Conservation (phyloP, 78 protist genomes). For the Dictyostelium capitatum region DNA sequence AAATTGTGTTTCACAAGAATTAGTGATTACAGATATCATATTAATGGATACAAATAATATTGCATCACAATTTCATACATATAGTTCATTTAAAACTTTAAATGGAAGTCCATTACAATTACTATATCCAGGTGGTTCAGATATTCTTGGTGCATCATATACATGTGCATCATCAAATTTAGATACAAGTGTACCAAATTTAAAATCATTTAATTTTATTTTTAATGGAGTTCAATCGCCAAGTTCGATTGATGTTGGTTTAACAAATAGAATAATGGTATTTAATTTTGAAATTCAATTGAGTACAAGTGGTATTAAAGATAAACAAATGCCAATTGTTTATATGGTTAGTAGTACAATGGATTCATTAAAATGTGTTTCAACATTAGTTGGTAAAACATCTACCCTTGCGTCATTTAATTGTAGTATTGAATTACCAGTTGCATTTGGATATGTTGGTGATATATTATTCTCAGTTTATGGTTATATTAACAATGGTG, state of each 20-base stretch:
- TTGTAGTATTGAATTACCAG: background rate
- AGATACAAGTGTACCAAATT: background rate
- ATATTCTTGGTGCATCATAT: background rate
- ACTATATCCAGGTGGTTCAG: background rate
- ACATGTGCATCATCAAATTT: background rate
- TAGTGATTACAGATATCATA: background rate
- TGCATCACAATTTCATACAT: background rate
- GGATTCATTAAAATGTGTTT: background rate
- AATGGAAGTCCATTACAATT: background rate
- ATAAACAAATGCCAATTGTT: background rate
- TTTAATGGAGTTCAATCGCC: background rate
- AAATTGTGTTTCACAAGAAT: background rate
- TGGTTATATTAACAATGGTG: conserved; percentile 5
- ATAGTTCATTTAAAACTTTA: background rate
- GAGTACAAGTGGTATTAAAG: background rate
- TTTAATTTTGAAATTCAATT: background rate
- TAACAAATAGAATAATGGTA: background rate
- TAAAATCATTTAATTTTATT: background rate
- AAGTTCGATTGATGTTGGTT: background rate
- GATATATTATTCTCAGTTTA: background rate
- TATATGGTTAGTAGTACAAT: background rate
- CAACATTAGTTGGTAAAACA: background rate
- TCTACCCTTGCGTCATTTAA: background rate
- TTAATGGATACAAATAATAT: background rate
- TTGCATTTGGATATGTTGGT: background rate